A percentile compares a stretch with the other conserved stretches of the same genome.
phyloP scores from a whole-genome alignment of 2,329 filamentous ascomycete species.

The Colletotrichum sp. region DNA sequence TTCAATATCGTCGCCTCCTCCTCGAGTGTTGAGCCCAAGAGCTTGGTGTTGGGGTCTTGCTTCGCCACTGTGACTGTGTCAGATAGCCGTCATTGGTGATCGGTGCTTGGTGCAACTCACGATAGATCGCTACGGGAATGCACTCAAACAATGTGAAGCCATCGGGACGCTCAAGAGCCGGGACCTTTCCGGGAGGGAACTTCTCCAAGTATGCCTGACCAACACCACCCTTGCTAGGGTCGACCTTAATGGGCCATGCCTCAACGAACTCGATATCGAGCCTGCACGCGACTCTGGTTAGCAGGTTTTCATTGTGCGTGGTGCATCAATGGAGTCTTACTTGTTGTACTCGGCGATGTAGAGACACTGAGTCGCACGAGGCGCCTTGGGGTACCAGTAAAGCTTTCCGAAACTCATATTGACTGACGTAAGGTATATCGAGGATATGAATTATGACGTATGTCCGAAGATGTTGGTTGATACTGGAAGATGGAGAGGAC shows the following conservation, averaged over 20 bases:
- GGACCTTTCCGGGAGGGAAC: constrained; percentile 7
- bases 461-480: background rate
- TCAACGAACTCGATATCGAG: constrained; percentile 10
- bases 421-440: background rate
- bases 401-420: constrained; percentile 9
- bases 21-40: constrained; percentile 4
- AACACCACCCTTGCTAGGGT: constrained; percentile 10
- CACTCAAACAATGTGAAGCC: constrained; percentile 4
- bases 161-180: background rate
- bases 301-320: accelerated
- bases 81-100: background rate
- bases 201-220: constrained; percentile 1
- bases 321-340: background rate
- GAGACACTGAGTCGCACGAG: constrained; percentile 10
- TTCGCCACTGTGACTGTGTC: background rate
- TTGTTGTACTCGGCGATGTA: constrained; percentile 14
- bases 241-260: constrained; percentile 13
- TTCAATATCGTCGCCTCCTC: constrained; percentile 9
- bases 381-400: constrained; percentile 10
- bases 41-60: constrained; percentile 7
- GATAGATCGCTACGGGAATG: constrained; percentile 4
- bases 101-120: background rate
- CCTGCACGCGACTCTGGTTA: background rate
- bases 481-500: background rate
- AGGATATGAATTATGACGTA: background rate